phyloP scores from a whole-genome alignment of 108 stramenopile species.

The Phaeodactylum tricornutum region DNA sequence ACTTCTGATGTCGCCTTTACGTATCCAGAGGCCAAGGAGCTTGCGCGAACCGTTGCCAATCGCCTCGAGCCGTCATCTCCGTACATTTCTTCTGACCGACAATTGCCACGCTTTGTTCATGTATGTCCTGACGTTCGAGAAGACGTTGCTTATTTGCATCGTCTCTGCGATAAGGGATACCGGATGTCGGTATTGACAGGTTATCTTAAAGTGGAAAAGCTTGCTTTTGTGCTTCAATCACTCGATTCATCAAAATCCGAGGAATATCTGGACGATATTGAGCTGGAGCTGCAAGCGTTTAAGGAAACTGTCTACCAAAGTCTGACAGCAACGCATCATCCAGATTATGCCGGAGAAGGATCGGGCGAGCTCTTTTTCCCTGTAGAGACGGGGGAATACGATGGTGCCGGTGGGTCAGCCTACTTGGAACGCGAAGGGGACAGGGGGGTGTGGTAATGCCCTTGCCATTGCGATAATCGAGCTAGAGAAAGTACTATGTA shows the following conservation, averaged over 20 bases:
- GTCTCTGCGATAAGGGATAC: constrained; percentile 26
- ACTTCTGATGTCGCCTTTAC: constrained; percentile 32
- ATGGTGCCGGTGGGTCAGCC: no score
- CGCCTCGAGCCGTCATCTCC: constrained; percentile 12
- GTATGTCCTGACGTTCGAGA: constrained; percentile 21
- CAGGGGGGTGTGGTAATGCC: no score
- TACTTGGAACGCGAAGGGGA: no score
- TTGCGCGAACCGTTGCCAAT: constrained; percentile 27
- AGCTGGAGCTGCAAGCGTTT: constrained; percentile 25
- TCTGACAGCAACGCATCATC: constrained; percentile 25
- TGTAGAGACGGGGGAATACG: constrained; percentile 1
- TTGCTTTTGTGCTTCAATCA: constrained; percentile 19
- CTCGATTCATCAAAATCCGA: constrained; percentile 12
- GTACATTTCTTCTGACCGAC: no score
- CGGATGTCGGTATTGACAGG: constrained; percentile 17
- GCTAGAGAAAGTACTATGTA: no score
- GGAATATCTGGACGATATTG: constrained; percentile 19
- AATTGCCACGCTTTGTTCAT: no score
- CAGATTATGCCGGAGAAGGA: constrained; percentile 31
- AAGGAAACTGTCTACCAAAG: constrained; percentile 10
- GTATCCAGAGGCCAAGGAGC: constrained; percentile 24
- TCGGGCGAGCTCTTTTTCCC: constrained; percentile 35
- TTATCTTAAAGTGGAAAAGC: constrained; percentile 23
- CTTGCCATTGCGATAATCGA: no score
- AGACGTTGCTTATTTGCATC: constrained; percentile 17